A percentile compares a stretch with the other conserved stretches of the same genome.
phyloP scores from a whole-genome alignment of 371 early-diverging fungal genomes.

The Rhizomucor pusillus region DNA sequence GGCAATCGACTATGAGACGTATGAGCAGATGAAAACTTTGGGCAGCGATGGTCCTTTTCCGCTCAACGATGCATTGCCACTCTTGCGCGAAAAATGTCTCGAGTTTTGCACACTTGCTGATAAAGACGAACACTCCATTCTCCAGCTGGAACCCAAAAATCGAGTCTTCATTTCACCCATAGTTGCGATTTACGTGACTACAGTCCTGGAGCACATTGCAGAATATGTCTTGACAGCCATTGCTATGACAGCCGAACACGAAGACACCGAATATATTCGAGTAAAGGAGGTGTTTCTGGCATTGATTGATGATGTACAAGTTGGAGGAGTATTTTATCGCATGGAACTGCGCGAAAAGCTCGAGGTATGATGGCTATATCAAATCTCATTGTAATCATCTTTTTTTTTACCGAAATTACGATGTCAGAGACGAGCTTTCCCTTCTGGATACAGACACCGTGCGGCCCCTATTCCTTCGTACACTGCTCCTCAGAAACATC shows the following conservation, averaged over 20 bases:
- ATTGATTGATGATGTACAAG: constrained; percentile 55
- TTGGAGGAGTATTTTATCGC: constrained; percentile 48
- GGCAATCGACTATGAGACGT: constrained; percentile 43
- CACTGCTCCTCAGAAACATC: too few species aligned
- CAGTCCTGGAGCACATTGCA: constrained; percentile 63
- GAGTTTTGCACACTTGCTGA: constrained; percentile 60
- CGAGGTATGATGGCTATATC: constrained; percentile 41
- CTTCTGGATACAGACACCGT: constrained; percentile 6
- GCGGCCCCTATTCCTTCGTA: too few species aligned
- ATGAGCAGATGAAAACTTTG: constrained; percentile 43
- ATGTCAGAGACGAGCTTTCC: constrained; percentile 16
- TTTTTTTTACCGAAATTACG: background rate
- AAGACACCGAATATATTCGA: constrained; percentile 59
- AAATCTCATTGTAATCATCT: background rate
- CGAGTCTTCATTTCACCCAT: constrained; percentile 53
- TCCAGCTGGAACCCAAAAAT: background rate
- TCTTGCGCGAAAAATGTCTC: constrained; percentile 54
- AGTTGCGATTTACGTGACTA: constrained; percentile 66
- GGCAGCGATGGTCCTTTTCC: constrained; percentile 23
- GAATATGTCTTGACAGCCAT: constrained; percentile 58
- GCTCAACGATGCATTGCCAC: constrained; percentile 17
- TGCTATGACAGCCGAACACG: constrained; percentile 59
- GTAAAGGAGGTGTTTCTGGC: constrained; percentile 61
- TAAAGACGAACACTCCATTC: constrained; percentile 28
- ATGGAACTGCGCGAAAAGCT: constrained; percentile 55